These are phyloP conservation scores for Zymoseptoria brevis DNA, from an alignment of 2,329 filamentous ascomycete species.

Conservation along the genomic window DNA sequence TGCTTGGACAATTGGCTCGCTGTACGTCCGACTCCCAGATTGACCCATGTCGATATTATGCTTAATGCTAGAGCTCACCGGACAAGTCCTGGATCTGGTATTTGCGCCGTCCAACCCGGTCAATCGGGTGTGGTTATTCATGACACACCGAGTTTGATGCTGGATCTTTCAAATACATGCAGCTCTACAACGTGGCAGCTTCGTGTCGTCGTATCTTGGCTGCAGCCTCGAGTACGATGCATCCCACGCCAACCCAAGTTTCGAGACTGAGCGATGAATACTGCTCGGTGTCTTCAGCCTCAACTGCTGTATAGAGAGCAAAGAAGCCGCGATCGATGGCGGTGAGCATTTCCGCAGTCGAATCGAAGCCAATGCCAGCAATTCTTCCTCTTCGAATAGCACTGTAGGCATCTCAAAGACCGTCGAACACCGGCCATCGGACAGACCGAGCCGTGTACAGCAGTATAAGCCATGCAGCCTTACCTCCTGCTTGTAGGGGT, in stretches of 20 bases:
- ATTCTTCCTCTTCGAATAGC: too few relatives aligned
- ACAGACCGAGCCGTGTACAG: not conserved
- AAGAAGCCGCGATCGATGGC: not conserved
- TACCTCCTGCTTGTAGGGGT: not conserved
- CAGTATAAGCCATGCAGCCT: not conserved
- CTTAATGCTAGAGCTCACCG: constrained; percentile 11
- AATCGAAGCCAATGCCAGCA: not conserved
- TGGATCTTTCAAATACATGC: not conserved
- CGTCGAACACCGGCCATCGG: not conserved
- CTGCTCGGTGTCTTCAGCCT: not conserved
- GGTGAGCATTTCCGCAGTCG: not conserved
- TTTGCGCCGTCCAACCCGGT: constrained; percentile 3
- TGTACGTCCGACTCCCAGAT: not conserved
- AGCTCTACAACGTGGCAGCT: not conserved
- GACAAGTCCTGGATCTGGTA: not conserved
- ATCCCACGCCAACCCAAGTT: not conserved
- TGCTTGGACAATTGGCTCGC: not conserved
- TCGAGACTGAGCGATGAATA: not conserved
- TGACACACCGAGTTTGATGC: not conserved
- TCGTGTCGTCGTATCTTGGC: constrained; percentile 2
- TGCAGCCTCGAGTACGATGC: not conserved
- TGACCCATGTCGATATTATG: constrained; percentile 6
- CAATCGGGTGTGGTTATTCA: not conserved
- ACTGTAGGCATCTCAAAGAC: not conserved
- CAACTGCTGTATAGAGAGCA: not conserved